Evolutionary conservation across 2,329 filamentous ascomycete genomes (phyloP).

Genomic region (Trichoderma koningii): DNA sequence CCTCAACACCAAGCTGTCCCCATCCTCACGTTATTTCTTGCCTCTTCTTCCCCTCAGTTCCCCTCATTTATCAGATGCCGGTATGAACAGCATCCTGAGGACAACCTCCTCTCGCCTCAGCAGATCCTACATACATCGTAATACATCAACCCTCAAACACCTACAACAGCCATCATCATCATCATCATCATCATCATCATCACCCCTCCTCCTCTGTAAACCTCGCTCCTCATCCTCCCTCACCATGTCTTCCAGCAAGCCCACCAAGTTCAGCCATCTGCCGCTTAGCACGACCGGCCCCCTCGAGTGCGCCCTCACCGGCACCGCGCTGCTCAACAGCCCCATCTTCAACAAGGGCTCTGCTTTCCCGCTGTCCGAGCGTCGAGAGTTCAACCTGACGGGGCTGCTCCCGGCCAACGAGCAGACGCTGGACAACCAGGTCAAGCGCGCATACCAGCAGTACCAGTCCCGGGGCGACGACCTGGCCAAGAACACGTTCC

Average conservation of each 20-base stretch:
- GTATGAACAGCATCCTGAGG: background rate
- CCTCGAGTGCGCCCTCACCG: constrained; percentile 43
- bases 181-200: too few species aligned
- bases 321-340: constrained; percentile 41
- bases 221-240: background rate
- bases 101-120: background rate
- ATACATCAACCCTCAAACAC: background rate
- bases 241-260: constrained; percentile 25
- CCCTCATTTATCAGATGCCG: background rate
- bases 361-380: constrained; percentile 70
- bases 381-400: constrained; percentile 67
- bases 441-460: constrained; percentile 76
- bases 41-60: background rate
- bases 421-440: constrained; percentile 76
- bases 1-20: constrained; percentile 1
- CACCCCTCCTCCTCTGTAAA: background rate
- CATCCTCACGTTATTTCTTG: background rate
- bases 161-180: background rate
- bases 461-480: constrained; percentile 64
- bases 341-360: constrained; percentile 75
- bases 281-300: constrained; percentile 42
- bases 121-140: background rate
- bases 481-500: constrained; percentile 83
- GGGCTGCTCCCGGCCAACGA: constrained; percentile 72
- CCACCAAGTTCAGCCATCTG: constrained; percentile 37